phyloP scores from a whole-genome alignment of 148 eudicot genomes.

The Fagopyrum esculentum region DNA sequence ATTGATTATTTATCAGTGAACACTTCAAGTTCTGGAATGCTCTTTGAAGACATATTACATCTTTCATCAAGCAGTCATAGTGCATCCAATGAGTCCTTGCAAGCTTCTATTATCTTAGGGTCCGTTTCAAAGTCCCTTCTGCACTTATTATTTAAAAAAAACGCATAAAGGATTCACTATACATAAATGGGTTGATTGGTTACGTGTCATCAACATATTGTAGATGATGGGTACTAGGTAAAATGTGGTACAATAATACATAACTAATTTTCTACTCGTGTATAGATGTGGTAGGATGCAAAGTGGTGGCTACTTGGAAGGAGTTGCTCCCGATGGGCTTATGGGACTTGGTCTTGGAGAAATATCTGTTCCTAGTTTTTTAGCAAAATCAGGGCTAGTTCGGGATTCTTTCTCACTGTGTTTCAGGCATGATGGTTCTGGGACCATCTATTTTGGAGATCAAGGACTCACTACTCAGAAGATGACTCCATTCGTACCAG shows the following conservation, averaged over 20 bases:
- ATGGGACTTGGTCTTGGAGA: conserved; percentile 88
- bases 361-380: conserved; percentile 72
- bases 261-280: conserved; percentile 14
- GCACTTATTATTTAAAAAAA: not conserved
- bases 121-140: conserved; percentile 18
- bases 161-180: not conserved
- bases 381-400: conserved; percentile 75
- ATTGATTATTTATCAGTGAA: conserved; percentile 45
- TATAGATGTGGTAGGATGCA: conserved; percentile 89
- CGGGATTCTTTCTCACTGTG: conserved; percentile 80
- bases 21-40: conserved; percentile 83
- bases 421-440: conserved; percentile 66
- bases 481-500: conserved; percentile 62
- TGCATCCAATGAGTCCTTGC: conserved; percentile 39
- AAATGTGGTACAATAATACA: not conserved
- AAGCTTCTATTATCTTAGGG: conserved; percentile 73
- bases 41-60: conserved; percentile 81
- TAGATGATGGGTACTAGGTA: not conserved
- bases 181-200: not conserved
- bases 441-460: conserved; percentile 81
- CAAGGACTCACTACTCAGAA: conserved; percentile 54
- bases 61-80: conserved; percentile 45
- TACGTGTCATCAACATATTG: not conserved
- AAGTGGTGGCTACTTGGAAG: conserved; percentile 81
- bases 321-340: conserved; percentile 93